Conservation (phyloP, 73 alveolate genomes). For the Blepharisma japonicum region DNA sequence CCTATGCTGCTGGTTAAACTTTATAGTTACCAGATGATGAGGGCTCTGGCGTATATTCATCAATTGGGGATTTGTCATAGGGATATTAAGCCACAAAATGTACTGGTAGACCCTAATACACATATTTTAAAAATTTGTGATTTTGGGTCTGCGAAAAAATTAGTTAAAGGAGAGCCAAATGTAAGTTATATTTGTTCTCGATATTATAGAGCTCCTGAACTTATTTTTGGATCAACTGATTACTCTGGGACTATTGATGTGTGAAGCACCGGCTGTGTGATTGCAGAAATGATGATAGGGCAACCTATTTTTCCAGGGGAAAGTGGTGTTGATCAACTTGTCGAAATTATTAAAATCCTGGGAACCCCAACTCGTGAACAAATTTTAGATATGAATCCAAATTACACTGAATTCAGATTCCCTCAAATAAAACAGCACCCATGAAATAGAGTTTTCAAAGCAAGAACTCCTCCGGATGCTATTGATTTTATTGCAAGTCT, state of each 20-base stretch:
- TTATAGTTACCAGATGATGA: slow-evolving; percentile 58
- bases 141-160: slow-evolving; percentile 92
- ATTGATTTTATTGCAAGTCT: slow-evolving; percentile 58
- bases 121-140: slow-evolving; percentile 77
- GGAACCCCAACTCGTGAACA: slow-evolving; percentile 86
- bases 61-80: slow-evolving; percentile 80
- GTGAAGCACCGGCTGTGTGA: slow-evolving; percentile 92
- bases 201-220: slow-evolving; percentile 94
- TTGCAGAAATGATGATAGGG: slow-evolving; percentile 83
- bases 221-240: slow-evolving; percentile 91
- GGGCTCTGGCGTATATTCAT: slow-evolving; percentile 89
- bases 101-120: slow-evolving; percentile 62
- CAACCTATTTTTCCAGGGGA: slow-evolving; percentile 78
- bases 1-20: slow-evolving; percentile 87
- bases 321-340: slow-evolving; percentile 74
- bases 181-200: slow-evolving; percentile 86
- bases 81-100: slow-evolving; percentile 84
- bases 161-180: slow-evolving; percentile 91
- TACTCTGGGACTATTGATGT: slow-evolving; percentile 77
- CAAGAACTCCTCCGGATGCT: slow-evolving; percentile 58
- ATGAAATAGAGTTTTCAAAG: slow-evolving; percentile 75
- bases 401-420: slow-evolving; percentile 79
- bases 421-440: slow-evolving; percentile 86
- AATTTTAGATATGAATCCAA: slow-evolving; percentile 80
- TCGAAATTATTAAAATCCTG: slow-evolving; percentile 72